Base-by-base conservation (phyloP, 1,284 basidiomycete species). In the Omphalotus olearius region DNA sequence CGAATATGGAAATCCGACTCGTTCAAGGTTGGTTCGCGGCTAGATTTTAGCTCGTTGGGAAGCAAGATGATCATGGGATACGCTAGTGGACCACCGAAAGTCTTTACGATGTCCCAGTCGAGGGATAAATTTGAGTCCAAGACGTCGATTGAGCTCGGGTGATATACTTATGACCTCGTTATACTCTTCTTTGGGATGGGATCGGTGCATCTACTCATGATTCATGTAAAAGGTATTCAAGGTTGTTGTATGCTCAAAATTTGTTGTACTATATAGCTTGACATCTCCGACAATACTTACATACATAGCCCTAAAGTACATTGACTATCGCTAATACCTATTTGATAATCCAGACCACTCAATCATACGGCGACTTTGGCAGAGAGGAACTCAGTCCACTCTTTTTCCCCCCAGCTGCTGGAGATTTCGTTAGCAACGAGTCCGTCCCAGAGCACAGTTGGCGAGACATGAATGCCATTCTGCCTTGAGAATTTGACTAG, bases 401-500 rank as follows among this genome's bases (percentile, higher is more conserved):
- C 91, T 45, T 79, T 77, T 62, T 85, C 78, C 4, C 80, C 85
- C 85, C 91, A 98, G 9, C 84, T 82, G 59, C 89, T 93, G 3
- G 88, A 91, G 42, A 97, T 78, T 54, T 89, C 83, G 44, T 74
- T 78, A 17, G 84, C 89, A 52, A 93, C 67, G 30, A 98, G 71
- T 6, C 95, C 95, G 63, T 94, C 88, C 82, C 87, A 91, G 2
- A 93, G 70, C 0, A 82, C 88, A 7, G 93, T 93, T 1, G 94
- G 93, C 28, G 93, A 95, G 47, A 96, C 91, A 61, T 97, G 94
- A 48, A 97, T 84, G 4, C 90, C 78, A 59, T 97, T 97, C 74
- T 97, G 94, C 56, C 94, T 78, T 5, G 91, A 84, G 64, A 89
- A 86, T 70, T 96, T 96, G 72, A 93, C 85, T 88, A 14, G 57